Evolutionary conservation across 352 stramenopile species (phyloP), one percentile per base, ranked within the genome.

Genomic region (Phytopythium montanum): DNA sequence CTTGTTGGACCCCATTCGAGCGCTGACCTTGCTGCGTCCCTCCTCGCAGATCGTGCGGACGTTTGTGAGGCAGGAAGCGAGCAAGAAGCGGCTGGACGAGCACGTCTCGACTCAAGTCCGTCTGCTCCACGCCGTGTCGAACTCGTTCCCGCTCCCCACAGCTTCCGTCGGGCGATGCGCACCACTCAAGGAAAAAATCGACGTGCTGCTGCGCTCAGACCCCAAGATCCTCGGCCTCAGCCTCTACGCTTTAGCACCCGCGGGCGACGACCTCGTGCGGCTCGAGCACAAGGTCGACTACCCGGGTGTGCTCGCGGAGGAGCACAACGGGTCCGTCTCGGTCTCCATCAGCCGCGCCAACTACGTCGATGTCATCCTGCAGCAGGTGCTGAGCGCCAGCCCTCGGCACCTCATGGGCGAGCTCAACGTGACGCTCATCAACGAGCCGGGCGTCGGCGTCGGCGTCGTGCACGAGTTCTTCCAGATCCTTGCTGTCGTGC

Each of bases 201-300:
- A 91, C 54, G 51, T 88, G 14, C 64, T 90, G 2, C 69, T 90
- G 18, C 74, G 77, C 14, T 90, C 79, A 0, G 78, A 91, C n/a
- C 70, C 79, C 4, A 91, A 91, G 64, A 74, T 91, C 21, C 62
- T 91, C 8, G 79, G 81, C 10, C 65, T 88, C 23, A 76, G 88
- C 42, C 65, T 91, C 59, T 87, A 87, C 60, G 64, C 76, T 1
- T 71, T 91, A 26, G 75, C 81, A 18, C 67, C 68, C 1, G 61
- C 81, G 13, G 55, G 68, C 0, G 57, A 54, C 23, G 51, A 67
- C 31, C 33, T 87, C 14, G 72, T 91, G 33, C 68, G 75, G 33
- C 66, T 91, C n/a, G 79, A 91, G 56, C 78, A 91, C 66, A 91
- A 91, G 61, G 75, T 91, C 26, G 78, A 91, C 38, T 91, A 91